A percentile compares a stretch with the other conserved stretches of the same genome.
phyloP scores from a whole-genome alignment of 768 basidiomycete genomes.

The Chiua virens region DNA sequence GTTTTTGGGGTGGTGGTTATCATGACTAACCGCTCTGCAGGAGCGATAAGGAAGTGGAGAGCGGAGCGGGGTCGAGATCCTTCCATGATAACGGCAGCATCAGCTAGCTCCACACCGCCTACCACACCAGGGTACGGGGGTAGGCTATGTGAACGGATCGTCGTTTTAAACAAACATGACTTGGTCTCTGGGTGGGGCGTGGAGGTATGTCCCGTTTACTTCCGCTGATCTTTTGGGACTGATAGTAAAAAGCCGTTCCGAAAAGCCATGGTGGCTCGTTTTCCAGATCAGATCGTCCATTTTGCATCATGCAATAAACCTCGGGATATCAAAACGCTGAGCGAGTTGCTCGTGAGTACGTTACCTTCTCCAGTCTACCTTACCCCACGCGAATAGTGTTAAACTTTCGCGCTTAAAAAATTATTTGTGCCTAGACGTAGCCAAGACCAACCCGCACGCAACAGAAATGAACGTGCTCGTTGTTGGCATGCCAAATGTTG shows the following conservation, averaged over 20 bases:
- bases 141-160: slow-evolving; percentile 71
- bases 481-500: slow-evolving; percentile 98
- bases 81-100: slow-evolving; percentile 39
- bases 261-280: slow-evolving; percentile 66
- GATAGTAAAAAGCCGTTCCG: slow-evolving; percentile 60
- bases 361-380: slow-evolving; percentile 22
- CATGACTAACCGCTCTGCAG: slow-evolving; percentile 37
- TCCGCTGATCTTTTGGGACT: slow-evolving; percentile 8
- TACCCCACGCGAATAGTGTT: background rate
- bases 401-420: background rate
- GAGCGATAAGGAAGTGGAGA: slow-evolving; percentile 66
- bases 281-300: slow-evolving; percentile 65
- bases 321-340: slow-evolving; percentile 63
- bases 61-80: slow-evolving; percentile 62
- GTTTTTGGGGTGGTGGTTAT: slow-evolving; percentile 8
- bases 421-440: slow-evolving; percentile 50
- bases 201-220: slow-evolving; percentile 49
- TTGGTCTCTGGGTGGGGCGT: slow-evolving; percentile 87
- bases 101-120: slow-evolving; percentile 16
- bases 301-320: slow-evolving; percentile 73
- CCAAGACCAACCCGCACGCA: slow-evolving; percentile 64
- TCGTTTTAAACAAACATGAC: slow-evolving; percentile 93
- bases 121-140: slow-evolving; percentile 25
- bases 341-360: slow-evolving; percentile 73
- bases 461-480: slow-evolving; percentile 87